Conservation (phyloP, 2,329 filamentous ascomycete species). For the Cladosporium sp. region DNA sequence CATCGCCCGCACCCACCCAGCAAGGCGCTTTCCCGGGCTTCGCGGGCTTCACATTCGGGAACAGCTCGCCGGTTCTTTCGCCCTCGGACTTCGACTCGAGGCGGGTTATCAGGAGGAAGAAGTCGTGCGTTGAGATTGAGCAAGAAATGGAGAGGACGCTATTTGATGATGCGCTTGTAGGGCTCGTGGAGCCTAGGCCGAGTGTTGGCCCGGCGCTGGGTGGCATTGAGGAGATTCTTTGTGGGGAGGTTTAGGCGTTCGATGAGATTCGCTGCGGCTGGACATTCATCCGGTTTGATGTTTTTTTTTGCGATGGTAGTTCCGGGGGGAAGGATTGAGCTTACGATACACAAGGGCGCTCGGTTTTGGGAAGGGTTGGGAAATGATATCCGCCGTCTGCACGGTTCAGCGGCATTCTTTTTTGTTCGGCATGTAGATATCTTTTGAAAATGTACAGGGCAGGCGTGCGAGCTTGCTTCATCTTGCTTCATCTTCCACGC, state of each 20-base stretch:
- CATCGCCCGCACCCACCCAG: conserved; percentile 10
- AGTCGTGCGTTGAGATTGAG: conserved; percentile 27
- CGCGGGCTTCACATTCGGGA: conserved; percentile 21
- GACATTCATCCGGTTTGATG: too few relatives aligned
- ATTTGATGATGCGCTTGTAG: conserved; percentile 19
- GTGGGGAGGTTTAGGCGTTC: conserved; percentile 17
- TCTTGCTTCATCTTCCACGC: background rate
- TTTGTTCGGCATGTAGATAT: background rate
- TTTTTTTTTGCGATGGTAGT: too few relatives aligned
- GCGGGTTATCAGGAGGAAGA: conserved; percentile 23
- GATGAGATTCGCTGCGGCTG: too few relatives aligned
- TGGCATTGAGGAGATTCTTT: conserved; percentile 29
- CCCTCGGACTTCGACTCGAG: background rate
- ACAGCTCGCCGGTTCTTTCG: conserved; percentile 4
- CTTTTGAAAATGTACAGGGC: background rate
- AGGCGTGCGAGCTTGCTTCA: background rate
- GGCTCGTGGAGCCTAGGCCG: conserved; percentile 28
- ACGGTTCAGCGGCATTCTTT: background rate
- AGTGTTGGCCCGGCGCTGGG: conserved; percentile 19
- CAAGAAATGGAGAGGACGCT: conserved; percentile 25
- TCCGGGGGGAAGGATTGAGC: too few relatives aligned
- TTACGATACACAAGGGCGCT: too few relatives aligned
- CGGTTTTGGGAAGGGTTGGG: background rate
- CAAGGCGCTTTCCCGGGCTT: conserved; percentile 12
- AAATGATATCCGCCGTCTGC: conserved; percentile 6